Base-by-base conservation (phyloP, 176 grass and related monocot species). In the Aegilops sharonensis region DNA sequence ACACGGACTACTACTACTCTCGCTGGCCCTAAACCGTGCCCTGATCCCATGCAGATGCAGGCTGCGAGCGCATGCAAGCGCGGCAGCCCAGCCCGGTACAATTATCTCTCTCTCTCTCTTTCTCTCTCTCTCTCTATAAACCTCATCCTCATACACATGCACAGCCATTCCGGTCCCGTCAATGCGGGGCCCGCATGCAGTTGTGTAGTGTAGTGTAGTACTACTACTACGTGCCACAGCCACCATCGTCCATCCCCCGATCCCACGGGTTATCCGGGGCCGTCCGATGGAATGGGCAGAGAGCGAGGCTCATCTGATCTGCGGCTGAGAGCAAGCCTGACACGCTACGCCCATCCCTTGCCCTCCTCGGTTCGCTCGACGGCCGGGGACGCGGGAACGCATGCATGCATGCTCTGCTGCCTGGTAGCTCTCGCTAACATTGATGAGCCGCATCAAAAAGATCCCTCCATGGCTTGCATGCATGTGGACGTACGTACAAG, bases 1-100 rank as follows among this genome's bases (percentile, higher is more conserved):
- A 88, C 71, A 60, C 86, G 86, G 86, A 69, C 79, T 69, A 42
- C 86, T 18, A 24, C 43, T 48, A 48, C 45, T 48, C 45, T 48
- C 12, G 45, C 45, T 48, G 42, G 42, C 42, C 42, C 45, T 47
- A 47, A 47, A 9, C 45, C 47, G 75, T 21, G 50, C 52, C 52
- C 6, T 52, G 48, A 54, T 60, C 3, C 48, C 32, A 39, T 79
- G 77, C 77, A 43, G 59, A 20, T 13, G 75, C 52, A 23, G 75
- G 56, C 56, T 59, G 56, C 7, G 56, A 59, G 56, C 18, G 56
- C 56, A 59, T 59, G 56, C 56, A 59, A 18, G 56, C 20, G 54
- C 67, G 15, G 32, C 50, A n/a, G 75, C 18, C 25, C 30, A 1
- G 52, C 18, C 24, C 30, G 5, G 52, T 35, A 21, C 25, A 3